Conservation (phyloP, 495 filamentous ascomycete species). For the Neurospora sublineolata region DNA sequence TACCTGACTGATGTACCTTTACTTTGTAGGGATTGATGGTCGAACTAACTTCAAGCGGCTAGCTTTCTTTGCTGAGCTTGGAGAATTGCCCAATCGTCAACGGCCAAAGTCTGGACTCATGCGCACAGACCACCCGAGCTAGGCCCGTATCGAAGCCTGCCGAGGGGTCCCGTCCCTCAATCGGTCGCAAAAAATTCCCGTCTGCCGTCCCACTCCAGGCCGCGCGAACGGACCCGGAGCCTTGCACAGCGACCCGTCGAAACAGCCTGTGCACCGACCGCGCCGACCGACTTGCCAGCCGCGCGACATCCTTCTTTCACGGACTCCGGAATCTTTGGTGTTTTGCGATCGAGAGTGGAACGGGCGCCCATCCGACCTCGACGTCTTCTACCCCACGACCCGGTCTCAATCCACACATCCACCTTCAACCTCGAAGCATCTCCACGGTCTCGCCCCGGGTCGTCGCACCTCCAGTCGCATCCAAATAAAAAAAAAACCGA, state of each 20-base stretch:
- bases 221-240: neutral
- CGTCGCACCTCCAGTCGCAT: neutral
- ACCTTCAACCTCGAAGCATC: neutral
- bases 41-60: neutral
- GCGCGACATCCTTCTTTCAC: neutral
- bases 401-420: neutral
- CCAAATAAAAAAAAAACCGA: neutral
- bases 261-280: neutral
- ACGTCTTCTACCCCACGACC: neutral
- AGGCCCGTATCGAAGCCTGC: neutral
- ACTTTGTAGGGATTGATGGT: neutral
- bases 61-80: neutral
- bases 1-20: neutral
- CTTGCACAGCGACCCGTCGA: conserved; percentile 1
- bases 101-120: neutral
- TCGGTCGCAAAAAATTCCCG: neutral
- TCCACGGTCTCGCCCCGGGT: neutral
- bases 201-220: neutral
- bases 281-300: neutral
- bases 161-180: neutral
- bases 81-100: neutral
- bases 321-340: neutral
- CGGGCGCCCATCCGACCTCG: neutral
- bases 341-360: neutral
- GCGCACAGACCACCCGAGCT: neutral